phyloP scores from a whole-genome alignment of 2,329 filamentous ascomycete genomes.

The Ophiostoma angusticollis region DNA sequence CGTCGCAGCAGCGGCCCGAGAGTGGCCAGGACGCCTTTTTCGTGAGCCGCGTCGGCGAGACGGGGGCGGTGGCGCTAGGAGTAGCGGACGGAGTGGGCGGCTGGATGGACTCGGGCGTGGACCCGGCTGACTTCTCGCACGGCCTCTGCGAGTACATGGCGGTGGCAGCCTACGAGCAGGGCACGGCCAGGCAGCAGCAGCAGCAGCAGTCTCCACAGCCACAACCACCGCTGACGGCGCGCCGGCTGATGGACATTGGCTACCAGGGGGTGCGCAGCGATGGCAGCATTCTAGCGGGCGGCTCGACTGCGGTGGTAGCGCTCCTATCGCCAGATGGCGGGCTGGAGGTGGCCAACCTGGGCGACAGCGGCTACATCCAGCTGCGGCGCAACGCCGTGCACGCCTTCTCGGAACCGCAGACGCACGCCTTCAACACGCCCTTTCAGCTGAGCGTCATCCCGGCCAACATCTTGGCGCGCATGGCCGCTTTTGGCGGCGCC shows the following conservation, averaged over 20 bases:
- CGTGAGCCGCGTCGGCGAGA: constrained; percentile 63
- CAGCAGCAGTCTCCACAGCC: constrained; percentile 17
- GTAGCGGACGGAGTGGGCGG: constrained; percentile 92
- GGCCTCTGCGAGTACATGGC: constrained; percentile 91
- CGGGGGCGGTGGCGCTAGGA: constrained; percentile 64
- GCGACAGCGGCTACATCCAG: constrained; percentile 87
- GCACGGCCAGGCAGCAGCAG: constrained; percentile 15
- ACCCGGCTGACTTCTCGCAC: constrained; percentile 91
- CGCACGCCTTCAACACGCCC: constrained; percentile 94
- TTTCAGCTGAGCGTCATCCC: constrained; percentile 89
- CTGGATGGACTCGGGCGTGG: constrained; percentile 84
- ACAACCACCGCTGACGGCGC: constrained; percentile 40
- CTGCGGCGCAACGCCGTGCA: constrained; percentile 77
- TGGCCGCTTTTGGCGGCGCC: constrained; percentile 69
- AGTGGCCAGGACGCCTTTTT: constrained; percentile 97
- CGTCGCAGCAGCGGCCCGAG: constrained; percentile 44
- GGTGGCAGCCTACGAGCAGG: constrained; percentile 50
- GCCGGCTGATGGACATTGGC: constrained; percentile 63
- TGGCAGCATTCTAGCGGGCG: constrained; percentile 61
- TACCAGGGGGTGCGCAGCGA: constrained; percentile 75
- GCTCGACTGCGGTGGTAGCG: constrained; percentile 85
- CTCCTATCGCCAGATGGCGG: constrained; percentile 59
- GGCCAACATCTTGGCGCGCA: constrained; percentile 62
- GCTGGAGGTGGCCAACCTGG: constrained; percentile 83
- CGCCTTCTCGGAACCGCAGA: constrained; percentile 72